Base-by-base conservation (phyloP, 257 asterid species). In the Pogostemon cablin region DNA sequence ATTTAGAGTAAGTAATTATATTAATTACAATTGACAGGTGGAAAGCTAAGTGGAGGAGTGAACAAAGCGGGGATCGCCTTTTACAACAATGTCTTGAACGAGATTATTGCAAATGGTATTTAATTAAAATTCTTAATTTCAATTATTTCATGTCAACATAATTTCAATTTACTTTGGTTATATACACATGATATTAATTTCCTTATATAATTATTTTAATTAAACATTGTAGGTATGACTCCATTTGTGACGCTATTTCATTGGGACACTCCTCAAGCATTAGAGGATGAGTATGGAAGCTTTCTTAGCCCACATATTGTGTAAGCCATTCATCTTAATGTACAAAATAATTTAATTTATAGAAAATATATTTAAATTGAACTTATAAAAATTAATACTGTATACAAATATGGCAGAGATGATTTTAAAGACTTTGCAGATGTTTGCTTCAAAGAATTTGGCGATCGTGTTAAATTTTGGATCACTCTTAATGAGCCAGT, bases 241-340 rank as follows among this genome's bases (percentile, higher is more conserved):
- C 97, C 97, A 70, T 64, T 35, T 2, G 96, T 84, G 69, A 89
- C 96, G 56, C 38, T 91, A 6, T 84, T 75, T 47, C 97, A 91
- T 38, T 89, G 91, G 93, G 97, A 91, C 75, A 73, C 84, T 60
- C 97, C 97, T 7, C 96, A 91, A 81, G 90, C 88, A 35, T 71
- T 91, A 40, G 87, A 87, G 50, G 92, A 87, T 62, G 91, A 91
- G 35, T 91, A 91, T 42, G 76, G 25, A 58, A 95, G 98, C 60
- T 92, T 89, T 43, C 72, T 82, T n/a, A 89, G 86, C 32, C 84
- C 67, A 40, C 69, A 5, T 9, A 64, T 89, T 49, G 73, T 87
- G 96, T 89, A 80, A 84, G 93, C 25, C 25, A 20, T 20, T 20
- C 25, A 20, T 20, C 25, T 56, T 3, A 46, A 46, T 4, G 32